Base-by-base conservation (phyloP, 2,329 filamentous ascomycete genomes). In the Venturiaceae sp. region DNA sequence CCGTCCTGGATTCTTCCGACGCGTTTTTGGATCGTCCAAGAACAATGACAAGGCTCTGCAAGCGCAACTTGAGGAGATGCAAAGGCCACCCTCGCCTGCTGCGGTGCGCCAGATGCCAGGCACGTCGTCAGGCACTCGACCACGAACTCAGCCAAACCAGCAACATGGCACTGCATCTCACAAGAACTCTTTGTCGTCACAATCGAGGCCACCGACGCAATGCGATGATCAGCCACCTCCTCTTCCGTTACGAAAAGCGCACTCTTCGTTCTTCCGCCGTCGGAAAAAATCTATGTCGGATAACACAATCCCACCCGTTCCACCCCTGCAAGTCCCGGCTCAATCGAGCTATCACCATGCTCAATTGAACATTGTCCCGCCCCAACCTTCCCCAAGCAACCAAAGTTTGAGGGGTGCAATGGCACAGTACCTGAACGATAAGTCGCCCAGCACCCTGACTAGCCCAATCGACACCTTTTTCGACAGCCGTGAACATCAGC, bases 251-350 rank as follows among this genome's bases (percentile, higher is more conserved):
- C 64, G 54, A 66, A 96, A 96, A 77, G 96, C 96, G 72, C 83
- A 90, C 3, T 95, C 92, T 1, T 92, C 90, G 0, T 97, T 99
- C 75, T 97, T 97, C 75, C 83, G 94, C 62, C 82, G 94, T 60
- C 83, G 92, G 62, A 97, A 97, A 81, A 95, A 92, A 80, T 96
- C 92, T 5, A 74, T 90, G 34, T 82, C 84, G 14, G 91, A 95
- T 62, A 69, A 50, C 33, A 79, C 83, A 23, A 80, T 80, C 39
- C 84, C 87, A 34, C 84, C 86, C 8, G 72, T 85, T 32, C 81
- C 71, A 62, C 72, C 77, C 46, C 64, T 75, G 30, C 72, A 74
- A 37, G 66, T 77, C 36, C 71, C 44, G 13, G 23, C 44, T 16
- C 26, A 70, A 46, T 66, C 69, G 47, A 63, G 59, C 63, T 33